These are phyloP conservation scores for Coemansia reversa DNA, from an alignment of 192 early-diverging fungal species.

Conservation along the genomic window DNA sequence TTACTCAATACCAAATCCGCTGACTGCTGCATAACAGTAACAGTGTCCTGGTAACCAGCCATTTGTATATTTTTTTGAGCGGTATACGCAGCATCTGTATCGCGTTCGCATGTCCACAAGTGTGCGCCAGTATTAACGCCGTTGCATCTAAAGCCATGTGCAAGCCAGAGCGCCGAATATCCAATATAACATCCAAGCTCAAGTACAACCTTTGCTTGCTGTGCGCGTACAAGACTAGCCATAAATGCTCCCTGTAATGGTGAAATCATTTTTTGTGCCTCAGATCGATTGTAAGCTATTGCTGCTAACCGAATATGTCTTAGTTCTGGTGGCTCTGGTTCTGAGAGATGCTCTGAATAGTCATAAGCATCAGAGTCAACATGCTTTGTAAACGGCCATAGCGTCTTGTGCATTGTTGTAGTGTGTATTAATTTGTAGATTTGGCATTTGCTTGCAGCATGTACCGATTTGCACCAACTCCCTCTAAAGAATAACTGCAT, in stretches of 20 bases:
- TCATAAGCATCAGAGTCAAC: constrained; percentile 14
- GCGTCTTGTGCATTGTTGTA: not conserved
- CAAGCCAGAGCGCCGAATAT: constrained; percentile 64
- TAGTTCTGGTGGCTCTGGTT: constrained; percentile 21
- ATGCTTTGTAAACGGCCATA: constrained; percentile 30
- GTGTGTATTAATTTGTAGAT: constrained; percentile 3
- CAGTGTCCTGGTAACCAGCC: constrained; percentile 19
- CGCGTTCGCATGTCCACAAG: constrained; percentile 44
- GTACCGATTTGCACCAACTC: too few relatives aligned
- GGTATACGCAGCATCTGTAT: constrained; percentile 39
- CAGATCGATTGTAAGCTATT: constrained; percentile 4
- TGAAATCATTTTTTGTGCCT: constrained; percentile 47
- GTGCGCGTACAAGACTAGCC: constrained; percentile 27
- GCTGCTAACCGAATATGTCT: constrained; percentile 16
- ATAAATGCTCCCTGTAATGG: constrained; percentile 46
- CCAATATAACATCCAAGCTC: constrained; percentile 73
- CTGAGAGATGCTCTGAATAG: constrained; percentile 19
- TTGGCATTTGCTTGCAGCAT: too few relatives aligned
- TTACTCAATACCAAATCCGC: constrained; percentile 22
- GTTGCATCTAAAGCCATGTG: constrained; percentile 51
- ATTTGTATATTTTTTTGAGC: constrained; percentile 17
- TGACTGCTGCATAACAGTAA: constrained; percentile 13
- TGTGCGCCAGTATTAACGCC: not conserved
- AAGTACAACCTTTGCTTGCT: constrained; percentile 45
- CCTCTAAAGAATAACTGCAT: too few relatives aligned